phyloP scores from a whole-genome alignment of 192 early-diverging fungal genomes.

The Borealophlyctis nickersoniae region DNA sequence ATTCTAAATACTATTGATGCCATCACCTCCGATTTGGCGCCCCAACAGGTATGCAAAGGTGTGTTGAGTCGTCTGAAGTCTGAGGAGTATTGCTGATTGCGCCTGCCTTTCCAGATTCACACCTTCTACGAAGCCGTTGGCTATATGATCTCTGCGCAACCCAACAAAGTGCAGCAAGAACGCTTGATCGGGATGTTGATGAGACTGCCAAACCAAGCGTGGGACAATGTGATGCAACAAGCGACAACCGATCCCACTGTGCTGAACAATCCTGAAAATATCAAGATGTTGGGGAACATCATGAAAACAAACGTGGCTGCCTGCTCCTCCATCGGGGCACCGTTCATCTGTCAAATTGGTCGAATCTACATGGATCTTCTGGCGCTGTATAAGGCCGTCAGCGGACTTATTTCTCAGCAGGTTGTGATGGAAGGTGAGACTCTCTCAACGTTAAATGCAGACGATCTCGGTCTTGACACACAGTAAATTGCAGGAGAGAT shows the following conservation, averaged over 20 bases:
- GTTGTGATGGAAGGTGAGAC: conserved; percentile 16
- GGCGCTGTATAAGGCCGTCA: conserved; percentile 86
- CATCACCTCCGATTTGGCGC: conserved; percentile 86
- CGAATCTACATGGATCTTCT: conserved; percentile 89
- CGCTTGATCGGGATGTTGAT: conserved; percentile 81
- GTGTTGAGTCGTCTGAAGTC: neutral
- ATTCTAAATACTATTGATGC: conserved; percentile 76
- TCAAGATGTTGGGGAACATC: conserved; percentile 89
- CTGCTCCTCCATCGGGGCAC: conserved; percentile 81
- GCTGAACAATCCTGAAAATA: conserved; percentile 70
- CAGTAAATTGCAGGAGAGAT: conserved; percentile 62
- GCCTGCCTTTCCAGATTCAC: conserved; percentile 72
- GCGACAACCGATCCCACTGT: conserved; percentile 64
- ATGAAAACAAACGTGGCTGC: conserved; percentile 95
- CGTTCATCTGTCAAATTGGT: conserved; percentile 85
- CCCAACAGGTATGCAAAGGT: conserved; percentile 65
- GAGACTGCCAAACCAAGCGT: conserved; percentile 81
- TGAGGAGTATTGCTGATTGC: neutral
- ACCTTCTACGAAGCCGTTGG: conserved; percentile 99
- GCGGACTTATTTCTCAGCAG: conserved; percentile 61
- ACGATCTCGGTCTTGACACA: conserved; percentile 11
- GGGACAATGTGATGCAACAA: conserved; percentile 77
- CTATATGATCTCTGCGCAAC: conserved; percentile 94
- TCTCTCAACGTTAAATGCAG: neutral
- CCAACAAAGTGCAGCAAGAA: conserved; percentile 73